Evolutionary conservation across 2,329 filamentous ascomycete species (phyloP), one percentile per base, ranked within the genome.

Genomic region (Delphinella strobiligena): DNA sequence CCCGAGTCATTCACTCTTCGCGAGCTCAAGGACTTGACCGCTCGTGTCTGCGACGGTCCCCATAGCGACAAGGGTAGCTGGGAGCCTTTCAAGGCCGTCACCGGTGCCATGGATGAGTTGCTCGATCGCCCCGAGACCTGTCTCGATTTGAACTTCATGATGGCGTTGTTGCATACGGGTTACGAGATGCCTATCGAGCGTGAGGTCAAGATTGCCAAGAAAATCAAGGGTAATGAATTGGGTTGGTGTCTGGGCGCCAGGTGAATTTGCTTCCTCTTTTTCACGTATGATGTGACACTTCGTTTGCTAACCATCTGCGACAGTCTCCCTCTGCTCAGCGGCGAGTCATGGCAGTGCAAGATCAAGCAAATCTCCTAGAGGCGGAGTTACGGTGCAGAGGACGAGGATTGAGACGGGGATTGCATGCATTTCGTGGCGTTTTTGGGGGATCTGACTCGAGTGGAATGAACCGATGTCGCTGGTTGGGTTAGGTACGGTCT

Each of bases 101-200:
- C 82, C 4, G 79, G 76, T 15, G 93, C 89, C 0, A 61, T 95
- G 37, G 71, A 80, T 2, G 87, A 96, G 66, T 72, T 98, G 22
- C 67, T 69, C 39, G 87, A 75, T 45, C 75, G 89, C 42, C 87
- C 91, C 2, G 88, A 98, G 63, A 84, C 82, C 62, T 98, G 91
- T 64, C 66, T 98, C 53, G 91, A 98, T 62, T 68, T 98, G 52
- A 98, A 85, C 68, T 98, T 96, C 58, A 95, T 95, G 86, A 67
- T 93, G 52, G 84, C 84, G 18, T 69, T 98, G 42, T 67, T 96
- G 40, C 88, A 96, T 62, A 93, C 86, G 4, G 91, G 91, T 3
- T 98, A 98, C 55, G 91, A 96, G 51, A 95, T 98, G 86, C 89
- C 89, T 3, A 80, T 96, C 52, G 85, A 94, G 50, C 75, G 93